These are phyloP conservation scores for Fusarium decemcellulare DNA, from an alignment of 2,329 filamentous ascomycete genomes.

Conservation along the genomic window DNA sequence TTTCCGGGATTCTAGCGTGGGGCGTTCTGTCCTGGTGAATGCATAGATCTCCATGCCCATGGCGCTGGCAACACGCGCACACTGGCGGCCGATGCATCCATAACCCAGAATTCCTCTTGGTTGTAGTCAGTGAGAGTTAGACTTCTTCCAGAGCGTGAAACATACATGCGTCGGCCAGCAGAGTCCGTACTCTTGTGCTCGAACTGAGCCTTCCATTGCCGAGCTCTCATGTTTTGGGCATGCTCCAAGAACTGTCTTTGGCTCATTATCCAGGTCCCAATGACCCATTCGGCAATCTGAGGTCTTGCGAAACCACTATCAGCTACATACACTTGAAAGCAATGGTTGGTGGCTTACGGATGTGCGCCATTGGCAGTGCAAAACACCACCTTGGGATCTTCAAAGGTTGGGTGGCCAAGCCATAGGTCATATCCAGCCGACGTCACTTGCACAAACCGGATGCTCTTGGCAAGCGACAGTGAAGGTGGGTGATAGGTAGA, in stretches of 20 bases:
- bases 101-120: constrained; percentile 50
- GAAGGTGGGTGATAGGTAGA: not conserved
- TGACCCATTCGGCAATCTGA: constrained; percentile 4
- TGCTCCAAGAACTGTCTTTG: constrained; percentile 1
- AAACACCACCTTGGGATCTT: not conserved
- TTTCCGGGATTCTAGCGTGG: constrained; percentile 67
- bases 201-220: not conserved
- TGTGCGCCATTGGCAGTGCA: not conserved
- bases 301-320: not conserved
- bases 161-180: not conserved
- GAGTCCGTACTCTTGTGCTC: constrained; percentile 3
- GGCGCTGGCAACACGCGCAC: constrained; percentile 65
- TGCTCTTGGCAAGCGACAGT: not conserved
- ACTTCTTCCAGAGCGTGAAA: not conserved
- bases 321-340: not conserved
- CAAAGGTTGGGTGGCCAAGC: not conserved
- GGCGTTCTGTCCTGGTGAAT: constrained; percentile 73
- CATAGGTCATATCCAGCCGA: constrained; percentile 1
- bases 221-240: not conserved
- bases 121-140: not conserved
- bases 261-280: constrained; percentile 6
- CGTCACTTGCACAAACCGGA: not conserved
- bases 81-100: constrained; percentile 60
- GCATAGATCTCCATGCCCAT: constrained; percentile 78
- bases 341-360: not conserved